Conservation (phyloP, 2,329 filamentous ascomycete species). For the Helminthosporium solani region DNA sequence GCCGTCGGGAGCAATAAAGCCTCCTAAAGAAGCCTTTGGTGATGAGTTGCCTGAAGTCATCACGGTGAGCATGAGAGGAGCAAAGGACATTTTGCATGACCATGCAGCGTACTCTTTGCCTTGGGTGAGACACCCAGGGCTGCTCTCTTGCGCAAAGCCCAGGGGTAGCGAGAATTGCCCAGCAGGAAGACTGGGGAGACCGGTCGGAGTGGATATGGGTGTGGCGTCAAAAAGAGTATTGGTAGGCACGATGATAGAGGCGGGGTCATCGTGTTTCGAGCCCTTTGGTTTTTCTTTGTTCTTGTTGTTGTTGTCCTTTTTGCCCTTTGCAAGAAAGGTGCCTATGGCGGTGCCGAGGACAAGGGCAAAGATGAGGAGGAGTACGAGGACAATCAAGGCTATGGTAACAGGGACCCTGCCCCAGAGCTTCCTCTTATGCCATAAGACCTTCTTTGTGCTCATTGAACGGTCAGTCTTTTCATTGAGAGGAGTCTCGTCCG, state of each 20-base stretch:
- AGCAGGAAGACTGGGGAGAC: conserved; percentile 50
- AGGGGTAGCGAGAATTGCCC: conserved; percentile 53
- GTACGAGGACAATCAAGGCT: conserved; percentile 47
- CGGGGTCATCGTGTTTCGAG: conserved; percentile 29
- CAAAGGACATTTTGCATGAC: conserved; percentile 49
- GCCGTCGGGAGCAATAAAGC: conserved; percentile 36
- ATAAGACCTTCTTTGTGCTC: conserved; percentile 30
- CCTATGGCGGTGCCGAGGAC: conserved; percentile 57
- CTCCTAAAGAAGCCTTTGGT: conserved; percentile 23
- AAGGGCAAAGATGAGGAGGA: conserved; percentile 50
- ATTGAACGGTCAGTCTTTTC: conserved; percentile 33
- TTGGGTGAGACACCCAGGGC: conserved; percentile 52
- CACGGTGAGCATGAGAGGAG: conserved; percentile 34
- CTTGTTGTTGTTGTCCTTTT: conserved; percentile 20
- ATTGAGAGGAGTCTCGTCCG: conserved; percentile 19
- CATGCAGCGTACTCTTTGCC: conserved; percentile 51
- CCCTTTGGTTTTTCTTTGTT: conserved; percentile 13
- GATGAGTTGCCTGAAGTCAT: conserved; percentile 14
- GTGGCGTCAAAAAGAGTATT: conserved; percentile 53
- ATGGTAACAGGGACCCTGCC: conserved; percentile 55
- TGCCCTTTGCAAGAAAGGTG: conserved; percentile 50
- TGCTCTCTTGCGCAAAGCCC: conserved; percentile 48
- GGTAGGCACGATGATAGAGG: conserved; percentile 37
- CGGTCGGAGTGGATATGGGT: conserved; percentile 49
- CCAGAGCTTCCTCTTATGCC: conserved; percentile 48